Percentiles rank a stretch among this genome's conserved stretches.
phyloP scores from a whole-genome alignment of 2,329 filamentous ascomycete species.

The Aspergillus neoniger region DNA sequence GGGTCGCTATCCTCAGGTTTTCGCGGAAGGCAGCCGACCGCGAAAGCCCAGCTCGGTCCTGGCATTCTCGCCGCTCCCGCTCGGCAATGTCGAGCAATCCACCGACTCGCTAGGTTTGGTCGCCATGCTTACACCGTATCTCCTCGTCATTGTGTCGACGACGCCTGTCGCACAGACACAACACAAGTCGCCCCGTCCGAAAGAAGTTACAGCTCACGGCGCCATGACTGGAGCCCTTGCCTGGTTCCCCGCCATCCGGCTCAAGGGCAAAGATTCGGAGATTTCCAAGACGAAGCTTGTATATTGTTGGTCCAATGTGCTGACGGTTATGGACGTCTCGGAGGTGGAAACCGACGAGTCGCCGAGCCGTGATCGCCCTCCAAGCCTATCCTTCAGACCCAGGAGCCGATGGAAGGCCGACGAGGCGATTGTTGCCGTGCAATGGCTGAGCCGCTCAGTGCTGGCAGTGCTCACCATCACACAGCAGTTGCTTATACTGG shows the following conservation, averaged over 20 bases:
- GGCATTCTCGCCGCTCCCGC: slow-evolving; percentile 82
- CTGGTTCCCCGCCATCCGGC: slow-evolving; percentile 94
- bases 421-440: slow-evolving; percentile 92
- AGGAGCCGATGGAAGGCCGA: slow-evolving; percentile 90
- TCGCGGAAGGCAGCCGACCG: slow-evolving; percentile 62
- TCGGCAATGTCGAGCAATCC: slow-evolving; percentile 89
- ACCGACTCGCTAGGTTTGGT: slow-evolving; percentile 89
- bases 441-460: slow-evolving; percentile 95
- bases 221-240: slow-evolving; percentile 91
- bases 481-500: slow-evolving; percentile 86
- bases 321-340: slow-evolving; percentile 88
- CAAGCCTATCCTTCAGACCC: slow-evolving; percentile 75
- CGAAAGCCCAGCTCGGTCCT: slow-evolving; percentile 93
- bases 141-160: slow-evolving; percentile 95
- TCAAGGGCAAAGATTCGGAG: slow-evolving; percentile 72
- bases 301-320: slow-evolving; percentile 98
- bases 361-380: slow-evolving; percentile 73
- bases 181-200: slow-evolving; percentile 87
- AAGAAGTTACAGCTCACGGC: slow-evolving; percentile 85
- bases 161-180: slow-evolving; percentile 96
- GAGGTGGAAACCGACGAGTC: slow-evolving; percentile 60
- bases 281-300: slow-evolving; percentile 78
- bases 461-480: slow-evolving; percentile 90
- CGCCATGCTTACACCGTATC: slow-evolving; percentile 91
- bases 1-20: slow-evolving; percentile 78